Conservation (phyloP, 441 rosid species). For the Populus hybrid region DNA sequence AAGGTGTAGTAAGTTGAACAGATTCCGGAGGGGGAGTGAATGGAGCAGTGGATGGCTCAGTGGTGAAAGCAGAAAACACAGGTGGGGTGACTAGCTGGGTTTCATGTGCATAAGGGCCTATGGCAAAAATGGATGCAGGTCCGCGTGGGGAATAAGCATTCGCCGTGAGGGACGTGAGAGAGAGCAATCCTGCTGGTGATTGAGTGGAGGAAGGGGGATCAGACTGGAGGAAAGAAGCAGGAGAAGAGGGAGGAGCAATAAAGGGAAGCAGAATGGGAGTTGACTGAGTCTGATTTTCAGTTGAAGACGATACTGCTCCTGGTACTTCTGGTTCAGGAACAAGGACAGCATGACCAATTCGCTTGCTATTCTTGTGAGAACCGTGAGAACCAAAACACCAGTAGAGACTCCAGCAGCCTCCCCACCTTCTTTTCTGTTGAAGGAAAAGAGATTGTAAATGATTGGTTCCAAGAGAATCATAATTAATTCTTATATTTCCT, state of each 20-base stretch:
- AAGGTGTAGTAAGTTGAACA: conserved; percentile 74
- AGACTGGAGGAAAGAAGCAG: conserved; percentile 84
- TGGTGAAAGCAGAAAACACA: conserved; percentile 82
- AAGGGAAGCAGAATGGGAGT: conserved; percentile 63
- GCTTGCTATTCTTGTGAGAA: conserved; percentile 63
- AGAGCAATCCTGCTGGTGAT: conserved; percentile 66
- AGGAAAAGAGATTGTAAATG: conserved; percentile 10
- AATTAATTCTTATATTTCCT: not conserved
- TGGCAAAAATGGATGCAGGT: conserved; percentile 68
- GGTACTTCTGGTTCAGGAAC: conserved; percentile 55
- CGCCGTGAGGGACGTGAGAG: conserved; percentile 53
- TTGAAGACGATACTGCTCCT: conserved; percentile 39
- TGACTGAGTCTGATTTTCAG: conserved; percentile 45
- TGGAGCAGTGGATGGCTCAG: conserved; percentile 92
- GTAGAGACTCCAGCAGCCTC: conserved; percentile 66
- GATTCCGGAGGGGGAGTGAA: conserved; percentile 94
- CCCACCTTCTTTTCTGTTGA: conserved; percentile 84
- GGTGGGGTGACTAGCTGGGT: conserved; percentile 96
- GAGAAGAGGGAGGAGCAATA: conserved; percentile 97
- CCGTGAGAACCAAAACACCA: conserved; percentile 90
- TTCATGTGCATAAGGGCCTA: conserved; percentile 95
- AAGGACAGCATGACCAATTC: conserved; percentile 83
- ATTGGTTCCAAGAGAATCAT: not conserved
- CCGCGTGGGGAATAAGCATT: conserved; percentile 64
- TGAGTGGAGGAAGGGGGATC: conserved; percentile 85